A percentile compares a stretch with the other conserved stretches of the same genome.
phyloP scores from a whole-genome alignment of 352 stramenopile genomes.

The Phytophthora pisi region DNA sequence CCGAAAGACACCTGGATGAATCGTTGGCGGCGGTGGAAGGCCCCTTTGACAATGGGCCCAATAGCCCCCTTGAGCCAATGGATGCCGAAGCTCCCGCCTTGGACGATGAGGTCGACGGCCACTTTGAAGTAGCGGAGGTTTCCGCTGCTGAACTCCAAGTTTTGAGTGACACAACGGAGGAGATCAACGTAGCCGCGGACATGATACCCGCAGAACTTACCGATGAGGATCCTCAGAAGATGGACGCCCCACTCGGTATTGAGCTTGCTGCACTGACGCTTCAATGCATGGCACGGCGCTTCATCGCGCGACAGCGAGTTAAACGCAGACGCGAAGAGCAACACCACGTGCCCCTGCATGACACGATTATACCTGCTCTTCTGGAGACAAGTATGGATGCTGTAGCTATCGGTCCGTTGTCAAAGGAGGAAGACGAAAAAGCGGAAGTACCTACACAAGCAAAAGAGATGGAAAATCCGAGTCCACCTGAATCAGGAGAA shows the following conservation, averaged over 20 bases:
- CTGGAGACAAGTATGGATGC: not conserved
- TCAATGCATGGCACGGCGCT: constrained; percentile 48
- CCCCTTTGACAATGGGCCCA: not conserved
- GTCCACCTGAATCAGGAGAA: not conserved
- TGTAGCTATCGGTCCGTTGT: not conserved
- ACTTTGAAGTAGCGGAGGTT: not conserved
- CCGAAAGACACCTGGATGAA: not conserved
- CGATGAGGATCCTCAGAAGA: not conserved
- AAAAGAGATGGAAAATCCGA: not conserved
- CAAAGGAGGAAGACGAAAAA: not conserved
- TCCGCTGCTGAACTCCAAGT: not conserved
- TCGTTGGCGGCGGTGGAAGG: not conserved
- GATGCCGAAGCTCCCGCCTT: not conserved
- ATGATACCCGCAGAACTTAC: not conserved
- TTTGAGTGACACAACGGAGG: not conserved
- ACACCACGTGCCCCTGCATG: not conserved
- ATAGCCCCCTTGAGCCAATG: not conserved
- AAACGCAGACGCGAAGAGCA: constrained; percentile 31
- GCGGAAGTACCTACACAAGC: not conserved
- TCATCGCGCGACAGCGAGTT: constrained; percentile 36
- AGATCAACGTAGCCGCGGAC: not conserved
- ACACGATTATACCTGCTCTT: not conserved
- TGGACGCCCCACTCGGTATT: not conserved
- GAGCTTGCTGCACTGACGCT: constrained; percentile 40
- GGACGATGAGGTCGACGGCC: not conserved